Evolutionary conservation across 2,329 filamentous ascomycete species (phyloP).

Genomic region (Aspergillus fructus): DNA sequence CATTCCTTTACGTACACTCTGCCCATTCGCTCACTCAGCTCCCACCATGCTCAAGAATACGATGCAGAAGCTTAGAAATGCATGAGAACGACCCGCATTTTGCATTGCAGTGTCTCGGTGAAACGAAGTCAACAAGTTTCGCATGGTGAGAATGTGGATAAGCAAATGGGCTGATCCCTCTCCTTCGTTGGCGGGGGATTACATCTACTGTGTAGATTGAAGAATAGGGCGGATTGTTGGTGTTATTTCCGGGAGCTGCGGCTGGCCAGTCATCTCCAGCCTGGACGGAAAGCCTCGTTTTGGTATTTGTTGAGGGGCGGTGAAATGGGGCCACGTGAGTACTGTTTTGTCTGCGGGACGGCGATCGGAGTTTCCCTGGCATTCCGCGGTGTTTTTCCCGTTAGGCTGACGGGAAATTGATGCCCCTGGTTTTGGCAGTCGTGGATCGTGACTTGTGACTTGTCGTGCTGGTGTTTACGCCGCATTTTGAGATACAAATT

Average conservation of each 20-base stretch:
- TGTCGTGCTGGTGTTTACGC: background rate
- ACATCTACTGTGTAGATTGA: slow-evolving; percentile 10
- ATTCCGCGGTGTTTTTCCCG: background rate
- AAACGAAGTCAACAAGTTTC: background rate
- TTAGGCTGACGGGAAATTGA: background rate
- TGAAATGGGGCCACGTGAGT: slow-evolving; percentile 17
- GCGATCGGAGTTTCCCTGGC: slow-evolving; percentile 14
- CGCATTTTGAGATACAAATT: background rate
- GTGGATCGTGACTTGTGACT: background rate
- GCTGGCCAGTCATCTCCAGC: background rate
- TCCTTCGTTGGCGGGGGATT: background rate
- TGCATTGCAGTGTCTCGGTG: background rate
- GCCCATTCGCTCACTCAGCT: background rate
- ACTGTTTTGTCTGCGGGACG: background rate
- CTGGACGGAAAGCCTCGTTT: background rate
- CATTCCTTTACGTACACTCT: background rate
- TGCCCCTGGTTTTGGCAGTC: background rate
- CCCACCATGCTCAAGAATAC: slow-evolving; percentile 5
- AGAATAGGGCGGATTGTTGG: background rate
- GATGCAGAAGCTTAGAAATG: background rate
- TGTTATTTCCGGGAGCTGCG: background rate
- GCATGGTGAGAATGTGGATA: background rate
- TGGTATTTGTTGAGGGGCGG: slow-evolving; percentile 19
- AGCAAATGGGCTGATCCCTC: slow-evolving; percentile 3
- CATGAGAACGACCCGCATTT: background rate